Base-by-base conservation (phyloP, 2,329 filamentous ascomycete species). In the Verticillium dahliae region DNA sequence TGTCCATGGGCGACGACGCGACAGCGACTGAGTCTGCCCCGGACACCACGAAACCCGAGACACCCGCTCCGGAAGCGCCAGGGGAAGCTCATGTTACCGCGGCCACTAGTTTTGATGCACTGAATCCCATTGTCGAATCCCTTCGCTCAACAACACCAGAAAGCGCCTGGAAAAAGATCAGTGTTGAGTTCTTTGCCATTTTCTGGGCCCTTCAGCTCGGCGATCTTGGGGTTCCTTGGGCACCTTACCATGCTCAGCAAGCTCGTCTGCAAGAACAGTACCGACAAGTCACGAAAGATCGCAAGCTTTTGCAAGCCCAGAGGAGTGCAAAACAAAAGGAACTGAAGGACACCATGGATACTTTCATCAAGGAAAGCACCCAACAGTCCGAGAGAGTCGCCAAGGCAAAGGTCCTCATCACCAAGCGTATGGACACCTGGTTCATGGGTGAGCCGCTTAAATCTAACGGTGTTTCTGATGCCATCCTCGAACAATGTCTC, bases 201-300 rank as follows among this genome's bases (percentile, higher is more conserved):
- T 99, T 99, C 75, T 99, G 95, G 95, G 89, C 93, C 58, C 81
- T 97, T 13, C 88, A 92, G 34, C 83, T 96, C 3, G 87, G 90
- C 56, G 94, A 99, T 71, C 80, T 97, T 62, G 85, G 86, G 61
- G 87, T 93, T 65, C 90, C 91, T 1, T 86, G 86, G 64, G 83
- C 86, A 38, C 90, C 89, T 63, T 99, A 99, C 71, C 84, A 90
- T 57, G 83, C 86, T 15, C 92, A 96, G 70, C 87, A 88, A 39
- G 84, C 86, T 22, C 83, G 86, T 9, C 80, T 92, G 27, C 85
- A 88, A 67, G 85, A 85, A 61, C 86, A 89, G 69, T 83, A 89
- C 57, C 80, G 85, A 38, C 82, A 86, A 1, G 80, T 95, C 61
- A 85, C 85, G 67, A 86, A 83, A 62, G 89, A 95, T 68, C 84